These are phyloP conservation scores for Ophioceras dolichostomum DNA, from an alignment of 2,329 filamentous ascomycete genomes.

Conservation along the genomic window DNA sequence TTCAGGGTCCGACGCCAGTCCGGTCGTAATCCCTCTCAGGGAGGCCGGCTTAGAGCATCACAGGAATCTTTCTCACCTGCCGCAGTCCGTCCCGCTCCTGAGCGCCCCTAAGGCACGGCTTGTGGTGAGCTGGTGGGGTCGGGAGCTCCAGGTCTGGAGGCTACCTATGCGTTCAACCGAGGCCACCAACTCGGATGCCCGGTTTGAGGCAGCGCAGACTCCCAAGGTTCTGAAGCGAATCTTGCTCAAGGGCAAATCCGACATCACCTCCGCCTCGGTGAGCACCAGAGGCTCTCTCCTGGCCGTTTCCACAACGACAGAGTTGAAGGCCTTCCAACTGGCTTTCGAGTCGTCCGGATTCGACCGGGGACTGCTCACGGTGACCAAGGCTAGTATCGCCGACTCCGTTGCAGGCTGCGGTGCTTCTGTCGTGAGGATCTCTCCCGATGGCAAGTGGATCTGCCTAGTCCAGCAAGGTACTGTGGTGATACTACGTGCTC, in stretches of 20 bases:
- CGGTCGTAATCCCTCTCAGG: slow-evolving; percentile 68
- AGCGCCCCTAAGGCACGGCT: slow-evolving; percentile 64
- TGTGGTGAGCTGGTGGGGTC: slow-evolving; percentile 85
- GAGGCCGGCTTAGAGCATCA: slow-evolving; percentile 71
- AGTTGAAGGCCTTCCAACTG: slow-evolving; percentile 68
- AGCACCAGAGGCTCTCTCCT: slow-evolving; percentile 61
- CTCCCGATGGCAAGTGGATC: slow-evolving; percentile 59
- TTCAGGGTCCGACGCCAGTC: slow-evolving; percentile 71
- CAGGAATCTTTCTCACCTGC: slow-evolving; percentile 69
- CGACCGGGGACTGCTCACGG: slow-evolving; percentile 47
- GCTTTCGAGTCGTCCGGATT: slow-evolving; percentile 34
- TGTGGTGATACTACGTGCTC: slow-evolving; percentile 22
- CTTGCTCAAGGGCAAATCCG: slow-evolving; percentile 61
- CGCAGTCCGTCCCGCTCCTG: slow-evolving; percentile 61
- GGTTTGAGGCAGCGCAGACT: slow-evolving; percentile 32
- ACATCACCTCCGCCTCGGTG: slow-evolving; percentile 59
- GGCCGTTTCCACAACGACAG: slow-evolving; percentile 60
- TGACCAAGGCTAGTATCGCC: slow-evolving; percentile 59
- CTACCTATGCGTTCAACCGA: slow-evolving; percentile 28
- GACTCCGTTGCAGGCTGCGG: slow-evolving; percentile 43
- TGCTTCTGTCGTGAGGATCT: slow-evolving; percentile 57
- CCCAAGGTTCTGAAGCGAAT: slow-evolving; percentile 56
- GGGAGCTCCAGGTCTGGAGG: slow-evolving; percentile 75
- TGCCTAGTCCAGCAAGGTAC: slow-evolving; percentile 50
- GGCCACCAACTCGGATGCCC: slow-evolving; percentile 25